Base-by-base conservation (phyloP, 345 rosid genomes). In the Odontarrhena argentea region DNA sequence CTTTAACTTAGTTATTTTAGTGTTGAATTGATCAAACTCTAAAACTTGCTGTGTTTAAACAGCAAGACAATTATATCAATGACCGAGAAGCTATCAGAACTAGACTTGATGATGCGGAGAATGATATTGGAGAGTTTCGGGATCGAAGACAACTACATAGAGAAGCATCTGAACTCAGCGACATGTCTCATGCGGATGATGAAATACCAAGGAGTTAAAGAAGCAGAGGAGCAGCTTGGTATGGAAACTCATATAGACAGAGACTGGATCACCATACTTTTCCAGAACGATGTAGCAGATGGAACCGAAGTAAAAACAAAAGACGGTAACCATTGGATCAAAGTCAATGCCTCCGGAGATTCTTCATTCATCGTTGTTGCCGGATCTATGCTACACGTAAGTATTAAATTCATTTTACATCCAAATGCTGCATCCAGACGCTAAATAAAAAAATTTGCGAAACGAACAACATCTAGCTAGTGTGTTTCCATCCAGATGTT, bases 121-220 rank as follows among this genome's bases (percentile, higher is more conserved):
- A 84, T 82, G 84, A 37, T 82, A 11, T 67, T 84, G 15, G 85
- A 84, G 68, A 77, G 83, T 60, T 80, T 78, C 12, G 81, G 82
- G 0, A 49, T 73, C 4, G 7, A 30, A 1, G 70, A 67, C 44
- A 67, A 64, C 28, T 60, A 77, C 53, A 53, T 65, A 7, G 77
- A 77, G 0, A 59, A 80, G 5, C 74, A 75, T 67, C 36, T 61
- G 6, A 77, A 51, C 9, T 70, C 79, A 0, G 74, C 76, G 0
- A 69, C 52, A 47, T 79, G 74, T 46, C 77, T 77, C 2, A 64
- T 79, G n/a, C 76, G 80, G 40, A 9, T 85, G 42, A 57, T 76
- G 62, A 83, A 78, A 57, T 80, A 82, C 68, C 51, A 38, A 30
- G 8, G 78, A 60, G 2, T 37, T 42, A 46, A 40, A 13, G 53